These are phyloP conservation scores for Amanita brunnescens DNA, from an alignment of 768 basidiomycete species.

Conservation along the genomic window DNA sequence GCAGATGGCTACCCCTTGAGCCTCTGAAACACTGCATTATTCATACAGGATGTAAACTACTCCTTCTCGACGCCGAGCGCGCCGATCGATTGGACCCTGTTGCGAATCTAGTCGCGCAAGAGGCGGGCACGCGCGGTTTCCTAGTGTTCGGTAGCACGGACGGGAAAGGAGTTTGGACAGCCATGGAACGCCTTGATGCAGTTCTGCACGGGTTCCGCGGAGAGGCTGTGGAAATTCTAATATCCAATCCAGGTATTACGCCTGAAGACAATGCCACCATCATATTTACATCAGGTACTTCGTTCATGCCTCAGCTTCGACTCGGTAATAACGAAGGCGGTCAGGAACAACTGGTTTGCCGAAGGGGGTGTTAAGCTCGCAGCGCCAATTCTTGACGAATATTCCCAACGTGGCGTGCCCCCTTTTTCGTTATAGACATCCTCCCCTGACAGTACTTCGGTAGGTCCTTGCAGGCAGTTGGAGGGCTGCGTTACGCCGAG, in stretches of 20 bases:
- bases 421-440: slow-evolving; percentile 3
- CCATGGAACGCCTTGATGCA: slow-evolving; percentile 30
- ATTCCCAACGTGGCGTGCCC: slow-evolving; percentile 28
- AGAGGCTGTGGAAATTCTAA: slow-evolving; percentile 20
- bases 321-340: neutral
- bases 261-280: slow-evolving; percentile 45
- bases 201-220: slow-evolving; percentile 25
- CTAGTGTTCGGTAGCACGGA: slow-evolving; percentile 34
- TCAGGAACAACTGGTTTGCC: slow-evolving; percentile 18
- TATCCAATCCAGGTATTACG: slow-evolving; percentile 22
- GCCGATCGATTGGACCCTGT: slow-evolving; percentile 27
- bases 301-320: slow-evolving; percentile 7
- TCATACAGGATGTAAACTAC: slow-evolving; percentile 31
- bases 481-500: slow-evolving; percentile 30
- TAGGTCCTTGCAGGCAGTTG: slow-evolving; percentile 25
- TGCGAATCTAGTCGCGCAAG: slow-evolving; percentile 18
- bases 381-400: slow-evolving; percentile 41
- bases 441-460: neutral
- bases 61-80: slow-evolving; percentile 40
- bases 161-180: slow-evolving; percentile 33
- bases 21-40: slow-evolving; percentile 36
- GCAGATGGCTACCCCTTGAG: slow-evolving; percentile 33
- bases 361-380: slow-evolving; percentile 46
- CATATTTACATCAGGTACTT: slow-evolving; percentile 44
- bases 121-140: slow-evolving; percentile 25